Base-by-base conservation (phyloP, 345 rosid species). In the Limnanthes douglasii region DNA sequence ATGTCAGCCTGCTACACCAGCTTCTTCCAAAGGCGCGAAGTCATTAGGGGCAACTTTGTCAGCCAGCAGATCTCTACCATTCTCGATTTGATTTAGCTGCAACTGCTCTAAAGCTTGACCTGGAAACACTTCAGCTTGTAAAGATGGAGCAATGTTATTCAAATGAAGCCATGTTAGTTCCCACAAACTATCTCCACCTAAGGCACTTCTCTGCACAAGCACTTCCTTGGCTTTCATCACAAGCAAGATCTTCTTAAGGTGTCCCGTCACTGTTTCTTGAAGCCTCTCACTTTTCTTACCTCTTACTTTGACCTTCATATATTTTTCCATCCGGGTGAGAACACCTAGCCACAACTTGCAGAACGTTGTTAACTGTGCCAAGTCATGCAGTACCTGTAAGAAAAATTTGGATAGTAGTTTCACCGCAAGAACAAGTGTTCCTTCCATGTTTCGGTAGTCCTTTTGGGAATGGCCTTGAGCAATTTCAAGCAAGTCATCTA, bases 131-230 rank as follows among this genome's bases (percentile, higher is more conserved):
- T 84, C 96, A 0, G 82, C 53, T 49, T 86, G 85, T 65, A 90
- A 39, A 17, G 70, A 72, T 19, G 93, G 86, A 28, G 61, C 66
- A 26, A 90, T 73, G 66, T 77, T 90, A 44, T 84, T 84, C 34
- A 84, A 82, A 50, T 90, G 96, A 15, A 80, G 79, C 98, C 96
- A 90, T 20, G 98, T 84, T 20, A 79, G 59, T 51, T 90, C 98
- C 98, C 98, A 90, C 57, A 84, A 68, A 61, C 92, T 90, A 56
- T 84, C 98, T 49, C 98, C 94, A 35, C 92, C 94, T 2, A 84
- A 55, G 0, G 92, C 78, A 64, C 86, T 72, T 63, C 96, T 78
- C 41, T 77, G 95, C 38, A 72, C 46, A 15, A 88, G 84, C 39
- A 84, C 78, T 4, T 85, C 95, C 64, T 45, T 72, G 10, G 69